Percentiles rank a stretch among this genome's conserved stretches.
Evolutionary conservation across 2,329 filamentous ascomycete genomes (phyloP).

Genomic region (Aspergillus ochraceoroseus): DNA sequence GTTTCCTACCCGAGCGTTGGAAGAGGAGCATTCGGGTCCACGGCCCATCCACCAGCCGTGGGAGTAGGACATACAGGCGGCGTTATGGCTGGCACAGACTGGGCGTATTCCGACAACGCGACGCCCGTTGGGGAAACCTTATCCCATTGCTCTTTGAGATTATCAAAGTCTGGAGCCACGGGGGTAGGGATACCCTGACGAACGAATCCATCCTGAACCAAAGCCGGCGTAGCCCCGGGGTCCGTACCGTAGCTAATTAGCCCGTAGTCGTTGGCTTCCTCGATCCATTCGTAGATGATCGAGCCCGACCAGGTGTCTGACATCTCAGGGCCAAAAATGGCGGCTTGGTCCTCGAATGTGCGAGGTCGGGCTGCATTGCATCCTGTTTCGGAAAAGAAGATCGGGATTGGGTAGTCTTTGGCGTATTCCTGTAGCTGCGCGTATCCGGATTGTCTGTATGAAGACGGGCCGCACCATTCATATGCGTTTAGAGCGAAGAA

Average conservation of each 20-base stretch:
- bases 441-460: constrained; percentile 65
- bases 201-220: constrained; percentile 61
- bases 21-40: constrained; percentile 64
- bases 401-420: constrained; percentile 69
- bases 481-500: constrained; percentile 86
- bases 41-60: constrained; percentile 65
- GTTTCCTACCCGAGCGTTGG: constrained; percentile 63
- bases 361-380: constrained; percentile 57
- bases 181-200: constrained; percentile 70
- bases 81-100: constrained; percentile 56
- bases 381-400: constrained; percentile 85
- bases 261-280: constrained; percentile 78
- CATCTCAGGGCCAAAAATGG: constrained; percentile 74
- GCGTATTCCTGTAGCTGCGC: constrained; percentile 61
- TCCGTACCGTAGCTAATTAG: constrained; percentile 68
- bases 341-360: constrained; percentile 59
- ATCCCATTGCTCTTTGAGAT: constrained; percentile 72
- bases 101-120: constrained; percentile 59
- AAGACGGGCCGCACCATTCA: constrained; percentile 63
- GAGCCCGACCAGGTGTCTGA: constrained; percentile 64
- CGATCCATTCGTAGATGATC: constrained; percentile 86
- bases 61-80: constrained; percentile 66
- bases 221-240: constrained; percentile 49
- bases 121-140: constrained; percentile 66
- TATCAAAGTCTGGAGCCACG: constrained; percentile 69